Conservation (phyloP, 2,329 filamentous ascomycete species). For the Cordyceps militaris region DNA sequence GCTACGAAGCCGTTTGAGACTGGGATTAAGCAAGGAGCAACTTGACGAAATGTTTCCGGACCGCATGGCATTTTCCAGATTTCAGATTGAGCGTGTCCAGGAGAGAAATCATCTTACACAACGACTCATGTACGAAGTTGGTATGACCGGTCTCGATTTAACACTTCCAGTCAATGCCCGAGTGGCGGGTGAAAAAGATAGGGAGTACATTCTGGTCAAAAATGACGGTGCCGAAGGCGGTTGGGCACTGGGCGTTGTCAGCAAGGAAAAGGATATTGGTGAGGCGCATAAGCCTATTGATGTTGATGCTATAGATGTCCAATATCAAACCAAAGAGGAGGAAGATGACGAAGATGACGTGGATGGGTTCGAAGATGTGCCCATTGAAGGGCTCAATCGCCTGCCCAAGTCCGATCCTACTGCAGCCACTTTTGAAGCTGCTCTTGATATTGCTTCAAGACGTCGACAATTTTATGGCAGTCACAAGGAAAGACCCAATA, state of each 20-base stretch:
- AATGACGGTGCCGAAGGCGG: constrained; percentile 93
- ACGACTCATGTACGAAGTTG: constrained; percentile 86
- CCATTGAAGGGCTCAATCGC: constrained; percentile 81
- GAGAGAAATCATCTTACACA: constrained; percentile 95
- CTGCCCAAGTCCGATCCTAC: constrained; percentile 53
- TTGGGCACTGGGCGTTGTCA: constrained; percentile 92
- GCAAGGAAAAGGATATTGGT: constrained; percentile 71
- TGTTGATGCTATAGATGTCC: constrained; percentile 61
- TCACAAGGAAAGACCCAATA: constrained; percentile 17
- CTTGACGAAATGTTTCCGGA: constrained; percentile 95
- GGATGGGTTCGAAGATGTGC: constrained; percentile 85
- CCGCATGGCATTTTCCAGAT: constrained; percentile 91
- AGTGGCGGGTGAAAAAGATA: constrained; percentile 76
- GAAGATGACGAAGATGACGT: constrained; percentile 59
- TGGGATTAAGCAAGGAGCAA: constrained; percentile 96
- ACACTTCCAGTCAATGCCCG: constrained; percentile 59
- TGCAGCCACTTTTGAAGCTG: constrained; percentile 20
- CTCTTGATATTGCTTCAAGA: constrained; percentile 20
- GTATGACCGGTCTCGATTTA: constrained; percentile 72
- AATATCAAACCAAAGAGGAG: constrained; percentile 49
- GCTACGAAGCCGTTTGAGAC: constrained; percentile 77
- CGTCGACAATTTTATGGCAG: constrained; percentile 24
- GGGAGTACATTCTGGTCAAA: constrained; percentile 93
- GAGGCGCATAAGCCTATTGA: constrained; percentile 85
- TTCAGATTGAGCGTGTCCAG: constrained; percentile 89